phyloP scores from a whole-genome alignment of 2,329 filamentous ascomycete species.

The Colletotrichum graminicola region DNA sequence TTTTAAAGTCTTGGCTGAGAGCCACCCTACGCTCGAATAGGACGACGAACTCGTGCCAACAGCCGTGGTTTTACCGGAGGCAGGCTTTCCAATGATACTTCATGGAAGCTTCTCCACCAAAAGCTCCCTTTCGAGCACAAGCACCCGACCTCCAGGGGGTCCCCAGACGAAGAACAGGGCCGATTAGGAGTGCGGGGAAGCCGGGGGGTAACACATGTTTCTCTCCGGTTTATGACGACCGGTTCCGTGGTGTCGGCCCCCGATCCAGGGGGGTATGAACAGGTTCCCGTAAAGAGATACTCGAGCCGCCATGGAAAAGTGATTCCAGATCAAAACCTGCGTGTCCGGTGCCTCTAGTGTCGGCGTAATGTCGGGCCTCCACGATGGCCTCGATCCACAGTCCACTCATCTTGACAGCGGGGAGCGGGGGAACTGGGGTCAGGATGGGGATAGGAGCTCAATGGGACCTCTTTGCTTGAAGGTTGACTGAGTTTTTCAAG shows the following conservation, averaged over 20 bases:
- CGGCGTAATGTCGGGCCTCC: conserved; percentile 40
- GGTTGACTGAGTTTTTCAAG: neutral
- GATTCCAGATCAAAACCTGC: conserved; percentile 16
- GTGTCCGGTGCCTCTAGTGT: conserved; percentile 18
- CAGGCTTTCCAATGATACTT: conserved; percentile 1
- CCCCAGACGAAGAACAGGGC: conserved; percentile 33
- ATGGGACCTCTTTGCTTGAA: neutral
- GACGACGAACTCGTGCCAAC: conserved; percentile 12
- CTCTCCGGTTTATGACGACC: conserved; percentile 30
- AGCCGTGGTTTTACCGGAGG: conserved; percentile 33
- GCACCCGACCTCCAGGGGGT: neutral
- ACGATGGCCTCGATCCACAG: conserved; percentile 4
- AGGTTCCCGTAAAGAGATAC: conserved; percentile 25
- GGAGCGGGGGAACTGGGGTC: conserved; percentile 27
- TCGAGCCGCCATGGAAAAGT: conserved; percentile 30
- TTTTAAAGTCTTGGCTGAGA: conserved; percentile 9
- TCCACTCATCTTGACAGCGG: conserved; percentile 28
- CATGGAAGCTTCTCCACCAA: neutral
- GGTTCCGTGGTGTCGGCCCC: conserved; percentile 26
- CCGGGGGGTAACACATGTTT: conserved; percentile 26
- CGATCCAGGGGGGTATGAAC: neutral
- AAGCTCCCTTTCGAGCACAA: conserved; percentile 4
- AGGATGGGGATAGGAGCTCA: neutral
- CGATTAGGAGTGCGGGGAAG: conserved; percentile 36
- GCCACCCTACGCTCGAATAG: conserved; percentile 1